Conservation (phyloP, 257 asterid genomes). For the Paraleonurus japonicus region DNA sequence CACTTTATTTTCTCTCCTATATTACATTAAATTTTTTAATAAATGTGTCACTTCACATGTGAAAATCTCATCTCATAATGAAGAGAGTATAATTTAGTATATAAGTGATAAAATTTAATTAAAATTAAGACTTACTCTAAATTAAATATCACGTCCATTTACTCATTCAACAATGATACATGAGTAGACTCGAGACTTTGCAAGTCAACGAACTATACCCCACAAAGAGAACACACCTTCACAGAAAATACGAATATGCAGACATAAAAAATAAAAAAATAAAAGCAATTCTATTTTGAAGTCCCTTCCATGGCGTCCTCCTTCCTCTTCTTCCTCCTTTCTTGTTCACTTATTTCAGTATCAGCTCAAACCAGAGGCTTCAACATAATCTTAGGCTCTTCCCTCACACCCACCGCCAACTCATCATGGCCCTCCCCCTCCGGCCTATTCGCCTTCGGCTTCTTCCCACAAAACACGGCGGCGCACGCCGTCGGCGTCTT, state of each 20-base stretch:
- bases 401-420: conserved; percentile 46
- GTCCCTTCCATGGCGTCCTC: conserved; percentile 21
- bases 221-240: neutral
- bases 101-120: too few species aligned
- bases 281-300: neutral
- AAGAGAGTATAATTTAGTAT: too few species aligned
- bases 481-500: conserved; percentile 30
- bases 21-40: too few species aligned
- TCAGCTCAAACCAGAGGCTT: conserved; percentile 31
- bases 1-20: too few species aligned
- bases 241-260: neutral
- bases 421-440: conserved; percentile 37
- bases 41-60: too few species aligned
- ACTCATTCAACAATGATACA: neutral
- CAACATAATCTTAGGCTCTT: conserved; percentile 41
- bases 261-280: neutral
- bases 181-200: neutral
- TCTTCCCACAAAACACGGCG: conserved; percentile 22
- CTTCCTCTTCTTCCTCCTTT: conserved; percentile 18
- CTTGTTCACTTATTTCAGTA: neutral
- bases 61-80: too few species aligned
- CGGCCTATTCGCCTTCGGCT: conserved; percentile 41
- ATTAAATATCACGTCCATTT: neutral
- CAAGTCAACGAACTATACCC: too few species aligned
- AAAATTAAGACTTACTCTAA: too few species aligned